Conservation (phyloP, 805 yeast species). For the Schizosaccharomyces lindneri region DNA sequence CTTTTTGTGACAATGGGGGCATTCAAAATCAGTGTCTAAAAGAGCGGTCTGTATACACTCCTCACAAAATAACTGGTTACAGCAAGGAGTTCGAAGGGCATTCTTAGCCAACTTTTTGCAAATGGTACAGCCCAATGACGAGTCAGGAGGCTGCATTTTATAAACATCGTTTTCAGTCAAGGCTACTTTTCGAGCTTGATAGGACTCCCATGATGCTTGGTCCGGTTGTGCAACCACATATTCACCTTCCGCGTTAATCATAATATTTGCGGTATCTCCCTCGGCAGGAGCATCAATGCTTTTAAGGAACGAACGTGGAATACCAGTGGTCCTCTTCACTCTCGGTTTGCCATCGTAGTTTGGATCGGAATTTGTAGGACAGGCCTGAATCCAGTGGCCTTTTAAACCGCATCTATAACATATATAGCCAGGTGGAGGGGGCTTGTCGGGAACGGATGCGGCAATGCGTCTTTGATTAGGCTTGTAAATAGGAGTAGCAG, state of each 20-base stretch:
- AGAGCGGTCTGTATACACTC: slow-evolving; percentile 38
- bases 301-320: slow-evolving; percentile 75
- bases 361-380: slow-evolving; percentile 86
- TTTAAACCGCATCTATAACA: slow-evolving; percentile 92
- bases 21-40: slow-evolving; percentile 62
- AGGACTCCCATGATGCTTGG: slow-evolving; percentile 66
- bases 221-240: slow-evolving; percentile 94
- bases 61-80: slow-evolving; percentile 32
- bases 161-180: slow-evolving; percentile 19
- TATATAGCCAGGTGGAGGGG: slow-evolving; percentile 86
- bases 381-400: slow-evolving; percentile 86
- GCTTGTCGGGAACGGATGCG: slow-evolving; percentile 25
- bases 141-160: slow-evolving; percentile 24
- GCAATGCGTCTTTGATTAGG: slow-evolving; percentile 3
- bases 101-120: slow-evolving; percentile 34
- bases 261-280: slow-evolving; percentile 21
- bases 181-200: slow-evolving; percentile 29
- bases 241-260: slow-evolving; percentile 86
- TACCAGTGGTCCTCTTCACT: slow-evolving; percentile 85
- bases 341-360: slow-evolving; percentile 68
- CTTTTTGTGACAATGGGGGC: slow-evolving; percentile 61
- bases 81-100: slow-evolving; percentile 72
- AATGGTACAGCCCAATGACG: slow-evolving; percentile 45
- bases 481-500: slow-evolving; percentile 50
- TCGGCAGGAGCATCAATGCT: slow-evolving; percentile 65